Evolutionary conservation across 768 basidiomycete species (phyloP).

Genomic region (Amanita jacksonii): DNA sequence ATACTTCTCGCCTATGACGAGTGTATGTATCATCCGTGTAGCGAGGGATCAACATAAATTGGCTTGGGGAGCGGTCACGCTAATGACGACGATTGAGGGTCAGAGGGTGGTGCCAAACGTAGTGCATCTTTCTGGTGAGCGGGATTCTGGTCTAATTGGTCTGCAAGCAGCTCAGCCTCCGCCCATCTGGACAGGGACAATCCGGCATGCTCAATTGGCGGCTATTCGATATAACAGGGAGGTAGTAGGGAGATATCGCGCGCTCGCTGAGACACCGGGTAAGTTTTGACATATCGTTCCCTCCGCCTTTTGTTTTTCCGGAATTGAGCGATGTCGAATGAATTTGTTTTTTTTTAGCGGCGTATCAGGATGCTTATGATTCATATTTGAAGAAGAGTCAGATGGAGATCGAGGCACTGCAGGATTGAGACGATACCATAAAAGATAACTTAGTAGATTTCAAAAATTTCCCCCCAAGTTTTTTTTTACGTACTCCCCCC

Average conservation of each 20-base stretch:
- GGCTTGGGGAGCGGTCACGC: conserved; percentile 71
- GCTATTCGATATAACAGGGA: conserved; percentile 68
- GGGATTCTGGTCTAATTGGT: too few species aligned
- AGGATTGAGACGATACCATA: too few species aligned
- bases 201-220: conserved; percentile 75
- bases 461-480: too few species aligned
- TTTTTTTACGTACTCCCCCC: not conserved
- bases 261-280: conserved; percentile 44
- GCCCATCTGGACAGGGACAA: too few species aligned
- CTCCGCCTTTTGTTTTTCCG: not conserved
- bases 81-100: conserved; percentile 56
- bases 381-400: conserved; percentile 46
- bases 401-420: conserved; percentile 54
- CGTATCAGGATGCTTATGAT: conserved; percentile 53
- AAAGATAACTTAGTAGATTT: too few species aligned
- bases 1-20: conserved; percentile 79
- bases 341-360: too few species aligned
- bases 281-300: conserved; percentile 11
- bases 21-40: conserved; percentile 79
- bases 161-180: too few species aligned
- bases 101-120: conserved; percentile 61
- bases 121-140: conserved; percentile 69
- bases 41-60: conserved; percentile 72
- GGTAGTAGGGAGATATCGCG: conserved; percentile 58
- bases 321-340: too few species aligned